Base-by-base conservation (phyloP, 176 grass and related monocot genomes). In the Bolboschoenus planiculmis region DNA sequence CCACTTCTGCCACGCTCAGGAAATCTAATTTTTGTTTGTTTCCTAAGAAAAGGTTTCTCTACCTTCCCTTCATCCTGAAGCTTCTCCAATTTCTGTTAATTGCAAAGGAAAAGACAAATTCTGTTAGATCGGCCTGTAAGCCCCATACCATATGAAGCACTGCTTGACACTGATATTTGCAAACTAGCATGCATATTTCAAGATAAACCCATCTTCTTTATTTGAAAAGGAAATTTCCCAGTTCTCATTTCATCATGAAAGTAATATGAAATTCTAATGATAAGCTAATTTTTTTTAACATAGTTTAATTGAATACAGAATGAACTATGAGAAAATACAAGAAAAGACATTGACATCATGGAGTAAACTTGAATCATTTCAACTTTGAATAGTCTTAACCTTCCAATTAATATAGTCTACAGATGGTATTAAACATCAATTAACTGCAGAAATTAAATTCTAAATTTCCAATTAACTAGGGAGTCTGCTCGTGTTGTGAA, bases 1-100 rank as follows among this genome's bases (percentile, higher is more conserved):
- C 96, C 96, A 81, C 96, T 99, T 81, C 81, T 85, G 71, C 91
- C 96, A 27, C 86, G 89, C 82, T 99, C 96, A 64, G 96, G 96
- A 83, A 99, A 99, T 83, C 91, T 95, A 71, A 99, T 99, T 76
- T 90, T 99, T 67, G 92, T 84, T 83, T 99, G 96, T 82, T 99
- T 99, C 71, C 96, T 95, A 64, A 91, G 86, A 83, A 99, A 99
- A 84, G 96, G 96, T 84, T 99, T 99, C 77, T 91, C 86, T 65
- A 99, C 84, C 85, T 95, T 88, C 35, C 96, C 96, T 99, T 91
- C 96, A 55, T 93, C 92, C 75, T 93, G 85, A 91, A 99, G 87
- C 85, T 95, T 99, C 87, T 95, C 96, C 87, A 99, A 86, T 91
- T 99, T 99, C 96, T 99, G 80, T 29, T 54, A 81, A 80, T 87